Percentiles rank a stretch among this genome's conserved stretches.
Conservation (phyloP, 1,284 basidiomycete genomes). For the Cryptococcus depauperatus region DNA sequence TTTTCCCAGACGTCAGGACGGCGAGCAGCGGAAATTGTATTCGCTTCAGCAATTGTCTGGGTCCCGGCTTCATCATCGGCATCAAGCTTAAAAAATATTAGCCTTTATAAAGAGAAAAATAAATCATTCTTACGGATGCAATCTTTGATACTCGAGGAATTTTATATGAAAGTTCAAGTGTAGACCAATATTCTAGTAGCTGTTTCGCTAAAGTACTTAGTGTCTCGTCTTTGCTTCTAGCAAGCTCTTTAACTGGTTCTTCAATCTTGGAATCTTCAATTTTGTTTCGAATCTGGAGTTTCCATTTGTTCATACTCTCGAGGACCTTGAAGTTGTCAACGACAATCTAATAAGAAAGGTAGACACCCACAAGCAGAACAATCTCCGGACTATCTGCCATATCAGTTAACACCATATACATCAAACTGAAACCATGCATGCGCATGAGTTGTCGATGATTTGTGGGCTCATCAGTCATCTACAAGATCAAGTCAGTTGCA, state of each 20-base stretch:
- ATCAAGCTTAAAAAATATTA: conserved; percentile 27
- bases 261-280: conserved; percentile 79
- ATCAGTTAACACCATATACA: conserved; percentile 77
- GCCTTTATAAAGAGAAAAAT: neutral
- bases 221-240: conserved; percentile 20
- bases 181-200: conserved; percentile 38
- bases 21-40: conserved; percentile 13
- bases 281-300: conserved; percentile 81
- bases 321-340: conserved; percentile 52
- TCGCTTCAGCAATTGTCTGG: conserved; percentile 37
- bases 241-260: conserved; percentile 53
- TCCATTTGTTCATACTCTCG: conserved; percentile 68
- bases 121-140: conserved; percentile 21
- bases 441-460: conserved; percentile 82
- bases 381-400: conserved; percentile 66
- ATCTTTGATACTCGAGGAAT: conserved; percentile 38
- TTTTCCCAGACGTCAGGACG: conserved; percentile 35
- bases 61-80: conserved; percentile 41
- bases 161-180: conserved; percentile 34
- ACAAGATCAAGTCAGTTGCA: conserved; percentile 10
- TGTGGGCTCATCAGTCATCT: conserved; percentile 77
- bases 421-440: conserved; percentile 84
- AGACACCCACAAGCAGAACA: conserved; percentile 54
- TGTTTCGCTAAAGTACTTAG: conserved; percentile 24
- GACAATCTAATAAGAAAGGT: neutral